These are phyloP conservation scores for Iris pallida DNA, from an alignment of 116 monocot species.

Conservation along the genomic window DNA sequence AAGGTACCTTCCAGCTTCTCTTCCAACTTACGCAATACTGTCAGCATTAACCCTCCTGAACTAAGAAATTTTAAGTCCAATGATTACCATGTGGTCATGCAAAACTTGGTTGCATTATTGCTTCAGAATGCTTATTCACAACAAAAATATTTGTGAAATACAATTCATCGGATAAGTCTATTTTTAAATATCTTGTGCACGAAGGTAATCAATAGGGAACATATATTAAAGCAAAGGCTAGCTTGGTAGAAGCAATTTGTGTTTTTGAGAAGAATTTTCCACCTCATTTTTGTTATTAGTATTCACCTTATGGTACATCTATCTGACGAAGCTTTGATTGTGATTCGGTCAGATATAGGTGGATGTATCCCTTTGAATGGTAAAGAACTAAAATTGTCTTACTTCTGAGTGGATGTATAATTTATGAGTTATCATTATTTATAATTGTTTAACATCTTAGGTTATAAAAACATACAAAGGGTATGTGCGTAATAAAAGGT, in stretches of 20 bases:
- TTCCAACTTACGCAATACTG: neutral
- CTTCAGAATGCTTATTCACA: neutral
- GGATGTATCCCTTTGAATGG: neutral
- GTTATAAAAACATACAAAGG: neutral
- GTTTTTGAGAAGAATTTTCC: neutral
- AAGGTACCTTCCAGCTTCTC: neutral
- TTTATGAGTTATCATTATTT: neutral
- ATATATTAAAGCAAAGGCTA: neutral
- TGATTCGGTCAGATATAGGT: neutral
- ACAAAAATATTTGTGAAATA: neutral
- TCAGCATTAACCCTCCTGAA: neutral
- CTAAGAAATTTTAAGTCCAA: neutral
- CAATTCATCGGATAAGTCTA: neutral
- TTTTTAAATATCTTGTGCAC: neutral
- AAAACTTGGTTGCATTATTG: neutral
- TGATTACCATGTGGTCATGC: neutral
- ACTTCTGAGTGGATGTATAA: neutral
- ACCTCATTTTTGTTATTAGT: conserved; percentile 1
- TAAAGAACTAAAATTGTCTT: neutral
- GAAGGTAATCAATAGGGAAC: neutral
- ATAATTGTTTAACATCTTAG: neutral
- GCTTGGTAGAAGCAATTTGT: neutral
- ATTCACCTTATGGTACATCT: neutral
- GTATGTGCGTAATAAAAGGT: neutral
- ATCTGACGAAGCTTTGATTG: neutral